phyloP scores from a whole-genome alignment of 2,329 filamentous ascomycete genomes.

The Monosporascus sp. region DNA sequence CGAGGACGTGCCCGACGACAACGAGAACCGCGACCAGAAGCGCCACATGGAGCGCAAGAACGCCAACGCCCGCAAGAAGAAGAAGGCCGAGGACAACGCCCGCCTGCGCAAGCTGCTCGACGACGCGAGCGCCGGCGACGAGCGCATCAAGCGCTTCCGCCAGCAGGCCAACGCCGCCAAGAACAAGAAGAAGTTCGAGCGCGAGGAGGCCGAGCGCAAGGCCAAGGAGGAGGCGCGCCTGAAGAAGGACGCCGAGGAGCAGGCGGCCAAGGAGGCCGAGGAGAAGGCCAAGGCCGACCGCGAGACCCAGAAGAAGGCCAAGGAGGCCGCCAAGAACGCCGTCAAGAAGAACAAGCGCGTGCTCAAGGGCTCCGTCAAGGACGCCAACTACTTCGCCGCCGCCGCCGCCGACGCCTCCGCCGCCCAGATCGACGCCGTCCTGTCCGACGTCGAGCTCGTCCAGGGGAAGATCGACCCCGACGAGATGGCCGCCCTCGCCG shows the following conservation, averaged over 20 bases:
- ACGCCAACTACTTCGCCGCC: constrained; percentile 88
- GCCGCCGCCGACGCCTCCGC: constrained; percentile 62
- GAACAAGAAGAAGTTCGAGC: constrained; percentile 89
- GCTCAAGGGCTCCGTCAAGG: constrained; percentile 88
- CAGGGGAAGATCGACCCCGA: constrained; percentile 87
- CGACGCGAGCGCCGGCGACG: constrained; percentile 75
- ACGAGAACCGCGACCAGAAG: constrained; percentile 98
- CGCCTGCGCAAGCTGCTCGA: constrained; percentile 88
- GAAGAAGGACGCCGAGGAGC: constrained; percentile 78
- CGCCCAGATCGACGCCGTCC: constrained; percentile 72
- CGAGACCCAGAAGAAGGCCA: constrained; percentile 87
- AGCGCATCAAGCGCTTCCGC: constrained; percentile 96
- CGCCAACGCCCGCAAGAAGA: constrained; percentile 95
- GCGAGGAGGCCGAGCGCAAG: constrained; percentile 86
- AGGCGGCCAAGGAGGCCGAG: constrained; percentile 76
- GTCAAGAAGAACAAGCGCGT: constrained; percentile 99
- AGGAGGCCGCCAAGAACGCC: constrained; percentile 97
- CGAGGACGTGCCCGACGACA: constrained; percentile 97
- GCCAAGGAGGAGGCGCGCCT: constrained; percentile 78
- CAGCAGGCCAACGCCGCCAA: constrained; percentile 88
- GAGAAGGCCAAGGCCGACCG: constrained; percentile 79
- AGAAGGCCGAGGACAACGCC: constrained; percentile 95
- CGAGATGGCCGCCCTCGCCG: constrained; percentile 78
- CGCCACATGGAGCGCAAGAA: constrained; percentile 98
- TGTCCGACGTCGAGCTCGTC: constrained; percentile 80